A percentile compares a stretch with the other conserved stretches of the same genome.
phyloP scores from a whole-genome alignment of 768 basidiomycete genomes.

The Strobilomyces dryophilus region DNA sequence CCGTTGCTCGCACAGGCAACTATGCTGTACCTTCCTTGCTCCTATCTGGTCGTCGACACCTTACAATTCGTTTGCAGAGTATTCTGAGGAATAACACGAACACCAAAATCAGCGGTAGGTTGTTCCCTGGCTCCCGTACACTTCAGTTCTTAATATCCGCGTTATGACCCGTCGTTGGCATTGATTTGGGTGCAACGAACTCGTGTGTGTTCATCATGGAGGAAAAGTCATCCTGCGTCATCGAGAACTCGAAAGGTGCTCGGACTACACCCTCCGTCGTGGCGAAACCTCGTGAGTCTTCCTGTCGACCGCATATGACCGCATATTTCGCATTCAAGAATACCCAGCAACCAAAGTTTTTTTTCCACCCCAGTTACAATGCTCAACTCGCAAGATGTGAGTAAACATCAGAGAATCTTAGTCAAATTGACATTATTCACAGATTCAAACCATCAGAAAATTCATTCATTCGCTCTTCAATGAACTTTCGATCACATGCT shows the following conservation, averaged over 20 bases:
- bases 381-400: not conserved
- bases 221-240: slow-evolving; percentile 89
- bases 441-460: not conserved
- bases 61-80: slow-evolving; percentile 38
- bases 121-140: not conserved
- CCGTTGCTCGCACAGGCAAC: slow-evolving; percentile 55
- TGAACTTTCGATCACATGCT: no score
- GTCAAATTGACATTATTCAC: not conserved
- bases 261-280: slow-evolving; percentile 98
- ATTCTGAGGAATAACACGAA: slow-evolving; percentile 88
- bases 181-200: slow-evolving; percentile 93
- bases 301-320: no score
- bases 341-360: not conserved
- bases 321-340: no score
- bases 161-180: slow-evolving; percentile 86
- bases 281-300: slow-evolving; percentile 89
- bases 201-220: slow-evolving; percentile 95
- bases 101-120: slow-evolving; percentile 83
- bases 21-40: slow-evolving; percentile 49
- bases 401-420: not conserved
- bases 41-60: not conserved
- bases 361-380: no score
- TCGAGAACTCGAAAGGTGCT: slow-evolving; percentile 97
- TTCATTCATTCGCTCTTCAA: not conserved
- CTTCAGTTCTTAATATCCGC: not conserved